phyloP scores from a whole-genome alignment of 108 stramenopile genomes.

The Cyclotella choctawhatcheeana region DNA sequence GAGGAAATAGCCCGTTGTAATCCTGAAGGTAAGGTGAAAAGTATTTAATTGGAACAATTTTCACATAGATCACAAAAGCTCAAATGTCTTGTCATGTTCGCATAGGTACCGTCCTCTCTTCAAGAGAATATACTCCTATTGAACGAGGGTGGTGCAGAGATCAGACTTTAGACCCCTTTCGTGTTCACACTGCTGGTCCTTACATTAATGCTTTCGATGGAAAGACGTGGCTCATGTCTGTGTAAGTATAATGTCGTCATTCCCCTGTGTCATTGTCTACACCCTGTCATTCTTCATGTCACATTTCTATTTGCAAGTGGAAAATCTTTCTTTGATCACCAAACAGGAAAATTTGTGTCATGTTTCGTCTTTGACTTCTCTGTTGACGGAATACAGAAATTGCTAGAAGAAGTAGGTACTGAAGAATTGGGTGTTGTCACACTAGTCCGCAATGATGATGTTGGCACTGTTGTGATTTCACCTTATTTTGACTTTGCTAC shows the following conservation, averaged over 20 bases:
- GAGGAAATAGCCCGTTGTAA: conserved; percentile 58
- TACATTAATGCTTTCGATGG: conserved; percentile 33
- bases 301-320: conserved; percentile 13
- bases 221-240: conserved; percentile 38
- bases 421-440: conserved; percentile 26
- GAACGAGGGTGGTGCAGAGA: conserved; percentile 66
- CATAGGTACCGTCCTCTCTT: not conserved
- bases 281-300: too few relatives aligned
- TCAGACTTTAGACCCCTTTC: conserved; percentile 47
- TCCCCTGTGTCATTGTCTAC: too few relatives aligned
- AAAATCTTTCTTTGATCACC: conserved; percentile 45
- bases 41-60: not conserved
- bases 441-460: conserved; percentile 45
- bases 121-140: conserved; percentile 58
- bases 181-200: conserved; percentile 40
- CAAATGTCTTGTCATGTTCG: not conserved
- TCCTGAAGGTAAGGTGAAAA: conserved; percentile 40
- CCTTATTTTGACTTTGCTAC: conserved; percentile 10
- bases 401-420: conserved; percentile 33
- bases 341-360: conserved; percentile 51
- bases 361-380: conserved; percentile 54
- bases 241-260: too few relatives aligned
- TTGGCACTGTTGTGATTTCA: conserved; percentile 24
- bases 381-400: conserved; percentile 21
- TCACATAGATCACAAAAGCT: not conserved